Evolutionary conservation across 2,329 filamentous ascomycete genomes (phyloP).

Genomic region (Cercospora citrullina): DNA sequence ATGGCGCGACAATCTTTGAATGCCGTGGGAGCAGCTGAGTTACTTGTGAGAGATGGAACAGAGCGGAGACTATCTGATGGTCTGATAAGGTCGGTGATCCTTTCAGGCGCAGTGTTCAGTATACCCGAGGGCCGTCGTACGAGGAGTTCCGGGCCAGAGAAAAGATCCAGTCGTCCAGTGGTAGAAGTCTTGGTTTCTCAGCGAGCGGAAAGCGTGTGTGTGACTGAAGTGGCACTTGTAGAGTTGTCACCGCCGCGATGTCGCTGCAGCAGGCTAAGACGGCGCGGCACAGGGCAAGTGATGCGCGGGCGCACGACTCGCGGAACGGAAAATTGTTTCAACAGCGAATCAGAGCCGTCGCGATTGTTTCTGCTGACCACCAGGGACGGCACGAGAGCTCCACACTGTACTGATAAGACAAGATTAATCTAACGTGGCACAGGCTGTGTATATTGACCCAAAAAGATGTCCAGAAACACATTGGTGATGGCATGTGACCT

Average conservation of each 20-base stretch:
- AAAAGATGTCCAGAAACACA: neutral
- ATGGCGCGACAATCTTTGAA: neutral
- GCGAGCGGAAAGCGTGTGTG: neutral
- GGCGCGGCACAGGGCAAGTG: neutral
- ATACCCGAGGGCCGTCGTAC: neutral
- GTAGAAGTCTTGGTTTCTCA: neutral
- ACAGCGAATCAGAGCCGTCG: neutral
- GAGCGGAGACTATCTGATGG: constrained; percentile 25
- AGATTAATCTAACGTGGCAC: neutral
- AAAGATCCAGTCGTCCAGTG: neutral
- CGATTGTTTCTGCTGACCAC: neutral
- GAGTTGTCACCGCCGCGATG: constrained; percentile 8
- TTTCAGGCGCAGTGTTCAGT: neutral
- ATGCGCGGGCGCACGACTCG: neutral
- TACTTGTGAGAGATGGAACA: constrained; percentile 3
- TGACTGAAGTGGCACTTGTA: neutral
- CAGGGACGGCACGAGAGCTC: neutral
- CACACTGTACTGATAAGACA: neutral
- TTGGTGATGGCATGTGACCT: neutral
- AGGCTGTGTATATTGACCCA: neutral
- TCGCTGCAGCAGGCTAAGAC: constrained; percentile 5
- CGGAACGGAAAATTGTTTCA: constrained; percentile 3
- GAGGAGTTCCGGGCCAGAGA: neutral
- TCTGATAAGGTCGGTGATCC: constrained; percentile 14
- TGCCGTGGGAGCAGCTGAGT: neutral